Evolutionary conservation across 495 filamentous ascomycete genomes (phyloP), one percentile per base, ranked within the genome.

Genomic region (Penicillium psychrofluorescens): DNA sequence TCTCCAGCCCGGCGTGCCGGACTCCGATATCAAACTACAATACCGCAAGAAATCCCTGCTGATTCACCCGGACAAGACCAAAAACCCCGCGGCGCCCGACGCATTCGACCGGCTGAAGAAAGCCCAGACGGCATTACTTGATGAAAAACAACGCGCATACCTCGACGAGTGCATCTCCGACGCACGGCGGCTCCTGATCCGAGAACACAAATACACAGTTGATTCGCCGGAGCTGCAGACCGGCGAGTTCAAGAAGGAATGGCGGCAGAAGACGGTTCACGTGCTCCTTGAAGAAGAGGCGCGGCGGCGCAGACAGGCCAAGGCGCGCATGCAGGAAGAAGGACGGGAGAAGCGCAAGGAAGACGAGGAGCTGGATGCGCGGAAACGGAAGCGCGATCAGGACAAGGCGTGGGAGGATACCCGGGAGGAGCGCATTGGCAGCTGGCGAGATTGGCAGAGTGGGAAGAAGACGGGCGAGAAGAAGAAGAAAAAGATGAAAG

Each of bases 1-100:
- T 65, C 83, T 99, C 44, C 90, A 95, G 64, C 92, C 92, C 7
- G 92, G 92, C 58, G 87, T 95, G 30, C 80, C 92, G 16, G 92
- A 96, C 54, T 89, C 88, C 43, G 94, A 97, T 68, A 97, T 99
- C 72, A 97, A 96, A 67, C 67, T 81, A 47, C 72, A 77, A 61
- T 99, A 96, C 73, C 88, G 92, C 68, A 89, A 84, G 54, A 97
- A 95, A 62, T 99, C 92, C 11, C 83, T 99, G 29, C 80, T 99
- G 6, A 97, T 99, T 71, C 92, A 99, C 70, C 92, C 92, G 9
- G 92, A 99, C 69, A 97, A 97, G 67, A 96, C 94, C 40, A 81
- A 80, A 51, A 97, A 99, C 62, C 86, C 88, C 1, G 75, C 72
- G 28, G 92, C 92, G 8, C 91, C 92, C 1, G 90, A 96, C 55